Conservation (phyloP, 345 rosid genomes). For the Toxicodendron radicans region DNA sequence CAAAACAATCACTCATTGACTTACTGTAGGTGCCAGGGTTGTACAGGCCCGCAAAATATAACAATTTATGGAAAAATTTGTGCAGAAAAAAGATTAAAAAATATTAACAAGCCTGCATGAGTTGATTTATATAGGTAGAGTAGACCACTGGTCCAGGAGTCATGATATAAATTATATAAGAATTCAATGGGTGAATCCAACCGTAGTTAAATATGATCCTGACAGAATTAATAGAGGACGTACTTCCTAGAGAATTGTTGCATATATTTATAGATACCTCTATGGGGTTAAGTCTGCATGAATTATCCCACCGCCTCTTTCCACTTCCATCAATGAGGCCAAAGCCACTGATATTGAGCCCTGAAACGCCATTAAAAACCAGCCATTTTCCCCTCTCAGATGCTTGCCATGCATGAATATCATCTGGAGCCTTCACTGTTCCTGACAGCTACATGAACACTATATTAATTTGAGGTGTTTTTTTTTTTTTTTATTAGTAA, state of each 20-base stretch:
- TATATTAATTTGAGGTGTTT: no score
- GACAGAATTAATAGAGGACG: no score
- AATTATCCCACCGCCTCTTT: slow-evolving; percentile 9
- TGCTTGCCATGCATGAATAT: slow-evolving; percentile 13
- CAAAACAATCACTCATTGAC: not conserved
- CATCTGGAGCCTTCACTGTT: slow-evolving; percentile 24
- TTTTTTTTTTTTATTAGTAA: no score
- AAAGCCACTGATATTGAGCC: slow-evolving; percentile 18
- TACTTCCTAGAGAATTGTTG: no score
- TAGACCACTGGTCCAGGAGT: no score
- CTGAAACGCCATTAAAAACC: slow-evolving; percentile 6
- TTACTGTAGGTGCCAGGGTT: slow-evolving; percentile 1
- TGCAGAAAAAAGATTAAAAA: not conserved
- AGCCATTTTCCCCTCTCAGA: slow-evolving; percentile 3
- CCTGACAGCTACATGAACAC: slow-evolving; percentile 11
- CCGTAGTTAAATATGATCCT: no score
- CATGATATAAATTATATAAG: no score
- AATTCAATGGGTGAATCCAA: no score
- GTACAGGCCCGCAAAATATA: not conserved
- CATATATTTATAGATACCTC: not conserved
- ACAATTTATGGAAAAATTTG: not conserved
- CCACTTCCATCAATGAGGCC: slow-evolving; percentile 24
- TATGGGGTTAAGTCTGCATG: slow-evolving; percentile 5
- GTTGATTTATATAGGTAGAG: no score
- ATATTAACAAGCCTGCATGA: no score